Percentiles rank a stretch among this genome's conserved stretches.
Evolutionary conservation across 139 green algal species (phyloP).

Genomic region (Coelastrella sp.): DNA sequence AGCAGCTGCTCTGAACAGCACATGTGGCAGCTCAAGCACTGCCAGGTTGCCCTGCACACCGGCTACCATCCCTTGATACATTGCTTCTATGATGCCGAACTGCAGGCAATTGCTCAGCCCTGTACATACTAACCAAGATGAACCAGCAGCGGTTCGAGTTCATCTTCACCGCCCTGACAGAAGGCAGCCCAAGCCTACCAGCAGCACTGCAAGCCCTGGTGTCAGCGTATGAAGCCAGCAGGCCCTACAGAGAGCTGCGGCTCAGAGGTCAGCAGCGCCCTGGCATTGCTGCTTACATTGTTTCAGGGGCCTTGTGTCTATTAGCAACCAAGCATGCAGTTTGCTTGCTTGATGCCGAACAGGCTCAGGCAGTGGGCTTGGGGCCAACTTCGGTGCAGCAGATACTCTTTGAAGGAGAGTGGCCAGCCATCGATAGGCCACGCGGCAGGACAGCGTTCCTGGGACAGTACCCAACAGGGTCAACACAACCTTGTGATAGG

Average conservation of each 20-base stretch:
- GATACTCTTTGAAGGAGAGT: too few relatives aligned
- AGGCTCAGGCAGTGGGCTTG: too few relatives aligned
- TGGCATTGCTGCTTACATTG: too few relatives aligned
- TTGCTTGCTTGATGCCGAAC: too few relatives aligned
- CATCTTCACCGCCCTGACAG: slow-evolving; percentile 72
- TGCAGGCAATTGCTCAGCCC: slow-evolving; percentile 62
- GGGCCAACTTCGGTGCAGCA: too few relatives aligned
- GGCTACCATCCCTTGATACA: not conserved
- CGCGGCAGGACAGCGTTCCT: too few relatives aligned
- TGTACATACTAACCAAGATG: slow-evolving; percentile 72
- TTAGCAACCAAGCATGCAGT: not conserved
- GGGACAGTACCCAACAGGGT: too few relatives aligned
- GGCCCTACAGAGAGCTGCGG: slow-evolving; percentile 79
- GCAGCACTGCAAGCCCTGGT: not conserved
- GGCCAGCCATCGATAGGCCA: too few relatives aligned
- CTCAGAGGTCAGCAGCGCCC: slow-evolving; percentile 58
- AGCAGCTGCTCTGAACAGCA: too few relatives aligned
- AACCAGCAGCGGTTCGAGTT: slow-evolving; percentile 80
- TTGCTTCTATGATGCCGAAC: not conserved
- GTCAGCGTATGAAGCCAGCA: slow-evolving; percentile 74
- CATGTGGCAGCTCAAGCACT: too few relatives aligned
- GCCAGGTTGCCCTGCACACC: too few relatives aligned
- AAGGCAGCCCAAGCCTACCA: not conserved
- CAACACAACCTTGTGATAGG: too few relatives aligned
- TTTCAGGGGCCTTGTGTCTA: not conserved